These are phyloP conservation scores for Arthrocladium fulminans DNA, from an alignment of 2,329 filamentous ascomycete species.

Conservation along the genomic window DNA sequence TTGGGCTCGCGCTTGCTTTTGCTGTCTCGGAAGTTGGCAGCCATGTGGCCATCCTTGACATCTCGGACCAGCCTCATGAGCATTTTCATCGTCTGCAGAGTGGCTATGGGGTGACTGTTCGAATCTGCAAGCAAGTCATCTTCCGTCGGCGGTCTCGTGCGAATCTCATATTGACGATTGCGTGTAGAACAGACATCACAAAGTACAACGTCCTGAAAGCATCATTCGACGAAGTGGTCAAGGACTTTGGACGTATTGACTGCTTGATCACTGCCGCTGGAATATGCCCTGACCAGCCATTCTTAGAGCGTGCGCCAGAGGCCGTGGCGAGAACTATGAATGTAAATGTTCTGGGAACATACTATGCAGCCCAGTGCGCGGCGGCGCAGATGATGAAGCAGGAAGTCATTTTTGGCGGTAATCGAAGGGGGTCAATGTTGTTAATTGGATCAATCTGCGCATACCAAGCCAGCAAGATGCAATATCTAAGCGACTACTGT, in stretches of 20 bases:
- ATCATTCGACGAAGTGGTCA: constrained; percentile 28
- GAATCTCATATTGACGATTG: constrained; percentile 1
- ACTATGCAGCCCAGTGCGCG: constrained; percentile 40
- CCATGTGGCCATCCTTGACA: constrained; percentile 29
- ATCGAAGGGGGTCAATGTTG: constrained; percentile 13
- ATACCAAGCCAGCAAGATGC: constrained; percentile 11
- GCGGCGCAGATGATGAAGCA: constrained; percentile 44
- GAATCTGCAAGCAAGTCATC: constrained; percentile 26
- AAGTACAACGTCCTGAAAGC: constrained; percentile 26
- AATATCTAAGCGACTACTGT: constrained; percentile 15
- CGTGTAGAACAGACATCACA: constrained; percentile 24
- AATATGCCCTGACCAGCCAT: constrained; percentile 37
- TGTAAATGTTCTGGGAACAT: constrained; percentile 38
- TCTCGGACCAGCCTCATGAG: constrained; percentile 21
- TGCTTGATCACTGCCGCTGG: constrained; percentile 28
- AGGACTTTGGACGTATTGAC: constrained; percentile 37
- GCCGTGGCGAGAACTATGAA: constrained; percentile 34
- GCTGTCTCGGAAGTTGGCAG: constrained; percentile 33
- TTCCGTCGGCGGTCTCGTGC: neutral
- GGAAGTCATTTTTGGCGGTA: constrained; percentile 32
- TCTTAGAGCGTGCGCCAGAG: constrained; percentile 37
- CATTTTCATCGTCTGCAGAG: constrained; percentile 24
- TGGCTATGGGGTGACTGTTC: constrained; percentile 23
- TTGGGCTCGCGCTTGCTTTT: constrained; percentile 32
- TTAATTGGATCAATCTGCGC: constrained; percentile 17